Evolutionary conservation across 1,139 yeast species (phyloP).

Genomic region (Geotrichum phurueaensis): DNA sequence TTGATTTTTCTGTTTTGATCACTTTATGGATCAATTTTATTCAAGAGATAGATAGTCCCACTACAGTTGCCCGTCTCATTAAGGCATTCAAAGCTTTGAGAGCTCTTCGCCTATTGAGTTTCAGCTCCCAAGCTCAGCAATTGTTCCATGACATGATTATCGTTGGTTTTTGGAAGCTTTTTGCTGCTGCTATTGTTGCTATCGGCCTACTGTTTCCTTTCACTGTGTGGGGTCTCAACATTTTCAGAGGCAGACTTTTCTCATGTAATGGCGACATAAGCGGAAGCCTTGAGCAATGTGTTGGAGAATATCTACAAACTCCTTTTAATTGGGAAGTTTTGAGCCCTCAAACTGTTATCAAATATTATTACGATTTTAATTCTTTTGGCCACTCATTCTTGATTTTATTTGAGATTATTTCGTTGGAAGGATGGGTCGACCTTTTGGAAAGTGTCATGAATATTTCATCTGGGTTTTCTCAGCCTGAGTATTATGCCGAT

Average conservation of each 20-base stretch:
- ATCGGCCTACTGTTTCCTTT: constrained; percentile 76
- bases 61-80: constrained; percentile 58
- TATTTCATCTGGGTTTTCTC: constrained; percentile 41
- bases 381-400: constrained; percentile 61
- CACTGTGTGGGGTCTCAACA: constrained; percentile 82
- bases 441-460: constrained; percentile 61
- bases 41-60: constrained; percentile 51
- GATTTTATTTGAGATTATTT: constrained; percentile 72
- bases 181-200: constrained; percentile 71
- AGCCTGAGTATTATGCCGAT: constrained; percentile 48
- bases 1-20: constrained; percentile 66
- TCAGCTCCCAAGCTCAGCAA: constrained; percentile 68
- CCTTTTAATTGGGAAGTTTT: constrained; percentile 75
- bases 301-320: constrained; percentile 51
- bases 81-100: constrained; percentile 82
- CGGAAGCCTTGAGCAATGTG: constrained; percentile 42
- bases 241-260: constrained; percentile 69
- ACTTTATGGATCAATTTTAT: constrained; percentile 77
- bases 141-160: constrained; percentile 78
- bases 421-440: constrained; percentile 93
- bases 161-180: constrained; percentile 69
- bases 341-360: constrained; percentile 63
- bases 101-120: constrained; percentile 74
- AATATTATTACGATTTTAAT: constrained; percentile 64
- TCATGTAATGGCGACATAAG: constrained; percentile 48